Base-by-base conservation (phyloP, 2,329 filamentous ascomycete genomes). In the Clarireedia monteithiana region DNA sequence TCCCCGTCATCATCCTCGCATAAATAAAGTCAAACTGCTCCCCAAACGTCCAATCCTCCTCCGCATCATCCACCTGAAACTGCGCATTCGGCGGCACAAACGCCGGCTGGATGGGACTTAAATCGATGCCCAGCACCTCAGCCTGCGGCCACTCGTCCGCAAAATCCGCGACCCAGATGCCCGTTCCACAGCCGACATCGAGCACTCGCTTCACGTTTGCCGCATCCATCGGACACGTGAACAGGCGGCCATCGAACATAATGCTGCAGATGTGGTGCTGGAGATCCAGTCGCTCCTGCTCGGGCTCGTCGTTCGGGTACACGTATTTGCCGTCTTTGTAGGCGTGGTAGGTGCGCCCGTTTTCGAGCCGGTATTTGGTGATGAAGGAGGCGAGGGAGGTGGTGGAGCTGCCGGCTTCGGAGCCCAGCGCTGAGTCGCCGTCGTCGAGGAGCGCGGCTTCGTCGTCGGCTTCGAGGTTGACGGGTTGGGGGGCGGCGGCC, bases 21-120 rank as follows among this genome's bases (percentile, higher is more conserved):
- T 63, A 51, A 10, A 63, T 55, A 39, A 58, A 62, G 27, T 62
- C 61, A 53, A 63, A 63, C 45, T 52, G 23, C 9, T 50, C 50
- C 56, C 79, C 74, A 23, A 79, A 67, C 26, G 42, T 52, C 81
- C 81, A 84, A 3, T 74, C 72, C 56, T 73, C 74, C 64, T 83
- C 80, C 36, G 78, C 73, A 60, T 84, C 81, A 56, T 84, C 81
- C 7, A 84, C 74, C 63, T 80, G 71, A 61, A 82, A 83, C 34
- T 73, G 71, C 24, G 80, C 74, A 60, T 83, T 83, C 2, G 79
- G 76, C 4, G 80, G 80, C 6, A 83, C 75, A 36, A 52, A 52
- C n/a, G 68, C 75, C 9, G 69, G 68, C 49, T 71, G 68, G 42
- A 69, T 69, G 14, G 66, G 67, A 27, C 53, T 55, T 15, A 55